Evolutionary conservation across 2,329 filamentous ascomycete species (phyloP).

Genomic region (Parasarocladium wereldwijsianum): DNA sequence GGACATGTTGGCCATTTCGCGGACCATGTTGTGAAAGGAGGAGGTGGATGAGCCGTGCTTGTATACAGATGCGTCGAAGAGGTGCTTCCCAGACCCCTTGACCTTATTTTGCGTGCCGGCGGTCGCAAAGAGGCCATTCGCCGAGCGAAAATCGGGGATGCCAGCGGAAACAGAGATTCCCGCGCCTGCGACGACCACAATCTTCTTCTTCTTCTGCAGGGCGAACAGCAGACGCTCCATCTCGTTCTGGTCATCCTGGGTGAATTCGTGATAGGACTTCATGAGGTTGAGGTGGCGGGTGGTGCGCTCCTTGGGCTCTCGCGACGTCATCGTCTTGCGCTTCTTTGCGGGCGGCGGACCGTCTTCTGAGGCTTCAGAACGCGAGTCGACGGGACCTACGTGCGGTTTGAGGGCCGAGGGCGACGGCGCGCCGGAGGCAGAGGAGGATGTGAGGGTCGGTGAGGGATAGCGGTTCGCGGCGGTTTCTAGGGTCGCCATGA

Average conservation of each 20-base stretch:
- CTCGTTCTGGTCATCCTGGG: constrained; percentile 31
- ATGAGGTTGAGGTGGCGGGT: constrained; percentile 69
- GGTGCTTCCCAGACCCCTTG: constrained; percentile 77
- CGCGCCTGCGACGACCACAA: constrained; percentile 90
- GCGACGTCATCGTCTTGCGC: constrained; percentile 44
- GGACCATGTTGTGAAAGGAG: constrained; percentile 93
- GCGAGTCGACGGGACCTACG: constrained; percentile 19
- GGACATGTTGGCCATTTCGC: constrained; percentile 68
- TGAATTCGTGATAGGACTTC: constrained; percentile 33
- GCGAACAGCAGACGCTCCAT: constrained; percentile 59
- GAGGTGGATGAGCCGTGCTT: constrained; percentile 78
- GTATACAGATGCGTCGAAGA: constrained; percentile 97
- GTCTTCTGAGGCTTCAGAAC: constrained; percentile 23
- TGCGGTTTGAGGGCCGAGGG: constrained; percentile 35
- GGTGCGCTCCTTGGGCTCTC: constrained; percentile 42
- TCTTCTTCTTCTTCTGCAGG: constrained; percentile 82
- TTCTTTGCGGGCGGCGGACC: constrained; percentile 61
- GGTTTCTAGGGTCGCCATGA: constrained; percentile 14
- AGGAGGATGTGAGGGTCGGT: constrained; percentile 26
- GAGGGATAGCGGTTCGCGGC: constrained; percentile 34
- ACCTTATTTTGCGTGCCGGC: constrained; percentile 78
- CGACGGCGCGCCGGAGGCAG: constrained; percentile 33
- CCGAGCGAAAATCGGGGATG: constrained; percentile 92
- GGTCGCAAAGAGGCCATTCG: constrained; percentile 75
- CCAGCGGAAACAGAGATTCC: constrained; percentile 95